A percentile compares a stretch with the other conserved stretches of the same genome.
Evolutionary conservation across 1,139 yeast genomes (phyloP).

Genomic region (Meyerozyma elateridarum): DNA sequence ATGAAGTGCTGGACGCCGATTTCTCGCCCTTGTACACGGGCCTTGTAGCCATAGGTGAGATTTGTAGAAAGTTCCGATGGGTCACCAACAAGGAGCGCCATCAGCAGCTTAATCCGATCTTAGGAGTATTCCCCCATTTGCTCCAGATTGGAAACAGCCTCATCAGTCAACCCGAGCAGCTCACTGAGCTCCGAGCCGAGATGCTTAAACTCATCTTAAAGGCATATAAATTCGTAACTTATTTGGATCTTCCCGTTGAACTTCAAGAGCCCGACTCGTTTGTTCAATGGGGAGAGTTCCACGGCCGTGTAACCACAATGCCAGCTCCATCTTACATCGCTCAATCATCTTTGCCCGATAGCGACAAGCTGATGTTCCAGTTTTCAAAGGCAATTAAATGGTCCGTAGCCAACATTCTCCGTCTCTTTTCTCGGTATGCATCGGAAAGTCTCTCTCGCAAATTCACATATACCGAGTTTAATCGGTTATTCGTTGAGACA

Average conservation of each 20-base stretch:
- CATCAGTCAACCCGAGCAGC: slow-evolving; percentile 30
- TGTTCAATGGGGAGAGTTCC: slow-evolving; percentile 73
- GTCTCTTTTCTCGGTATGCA: slow-evolving; percentile 75
- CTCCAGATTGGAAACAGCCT: slow-evolving; percentile 62
- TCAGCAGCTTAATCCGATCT: slow-evolving; percentile 52
- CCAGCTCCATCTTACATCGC: slow-evolving; percentile 45
- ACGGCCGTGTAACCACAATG: slow-evolving; percentile 63
- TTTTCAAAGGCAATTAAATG: slow-evolving; percentile 77
- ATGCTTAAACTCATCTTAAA: slow-evolving; percentile 75
- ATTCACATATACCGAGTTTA: slow-evolving; percentile 49
- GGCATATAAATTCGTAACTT: slow-evolving; percentile 76
- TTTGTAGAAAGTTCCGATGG: slow-evolving; percentile 78
- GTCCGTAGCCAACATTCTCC: slow-evolving; percentile 75
- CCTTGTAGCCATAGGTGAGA: slow-evolving; percentile 66
- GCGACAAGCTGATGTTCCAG: slow-evolving; percentile 35
- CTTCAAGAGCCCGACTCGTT: slow-evolving; percentile 59
- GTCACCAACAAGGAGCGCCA: slow-evolving; percentile 55
- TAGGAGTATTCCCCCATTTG: slow-evolving; percentile 66
- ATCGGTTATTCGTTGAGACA: slow-evolving; percentile 40
- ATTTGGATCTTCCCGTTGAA: slow-evolving; percentile 68
- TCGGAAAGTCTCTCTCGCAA: slow-evolving; percentile 45
- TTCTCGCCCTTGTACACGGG: slow-evolving; percentile 69
- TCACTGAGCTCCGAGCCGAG: slow-evolving; percentile 56
- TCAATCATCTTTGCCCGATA: slow-evolving; percentile 21
- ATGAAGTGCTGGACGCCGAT: slow-evolving; percentile 32